Conservation (phyloP, 2,329 filamentous ascomycete species). For the Colletotrichum cuscutae region DNA sequence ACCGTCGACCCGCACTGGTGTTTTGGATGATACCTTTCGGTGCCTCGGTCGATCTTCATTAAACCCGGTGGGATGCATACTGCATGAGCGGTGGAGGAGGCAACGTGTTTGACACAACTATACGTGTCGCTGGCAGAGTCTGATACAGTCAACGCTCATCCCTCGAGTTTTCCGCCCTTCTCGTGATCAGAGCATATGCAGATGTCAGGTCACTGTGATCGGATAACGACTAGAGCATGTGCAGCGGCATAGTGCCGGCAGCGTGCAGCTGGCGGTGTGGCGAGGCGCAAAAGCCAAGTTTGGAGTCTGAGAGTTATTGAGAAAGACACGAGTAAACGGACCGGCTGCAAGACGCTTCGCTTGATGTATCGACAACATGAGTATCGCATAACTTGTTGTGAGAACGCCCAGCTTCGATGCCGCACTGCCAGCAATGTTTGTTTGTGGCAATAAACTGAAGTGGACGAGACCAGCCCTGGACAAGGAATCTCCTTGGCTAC, state of each 20-base stretch:
- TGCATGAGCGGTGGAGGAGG: background rate
- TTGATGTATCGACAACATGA: background rate
- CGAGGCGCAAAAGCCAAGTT: background rate
- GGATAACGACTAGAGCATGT: background rate
- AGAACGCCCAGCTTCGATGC: background rate
- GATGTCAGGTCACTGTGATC: background rate
- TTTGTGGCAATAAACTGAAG: background rate
- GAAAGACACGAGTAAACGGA: background rate
- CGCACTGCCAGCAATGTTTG: background rate
- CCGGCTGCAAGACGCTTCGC: background rate
- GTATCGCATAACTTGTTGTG: background rate
- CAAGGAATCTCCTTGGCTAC: background rate
- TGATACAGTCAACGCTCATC: background rate
- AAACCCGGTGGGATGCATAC: background rate
- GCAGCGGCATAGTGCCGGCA: conserved; percentile 1
- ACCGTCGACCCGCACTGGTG: background rate
- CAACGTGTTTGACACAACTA: conserved; percentile 19
- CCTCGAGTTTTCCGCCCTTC: background rate
- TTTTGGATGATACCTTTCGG: background rate
- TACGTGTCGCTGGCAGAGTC: background rate
- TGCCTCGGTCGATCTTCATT: background rate
- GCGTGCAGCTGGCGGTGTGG: background rate
- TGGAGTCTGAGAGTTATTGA: background rate
- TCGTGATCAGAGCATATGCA: background rate
- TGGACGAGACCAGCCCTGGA: background rate